Conservation (phyloP, 352 stramenopile species). For the Paralagenidium karlingii region DNA sequence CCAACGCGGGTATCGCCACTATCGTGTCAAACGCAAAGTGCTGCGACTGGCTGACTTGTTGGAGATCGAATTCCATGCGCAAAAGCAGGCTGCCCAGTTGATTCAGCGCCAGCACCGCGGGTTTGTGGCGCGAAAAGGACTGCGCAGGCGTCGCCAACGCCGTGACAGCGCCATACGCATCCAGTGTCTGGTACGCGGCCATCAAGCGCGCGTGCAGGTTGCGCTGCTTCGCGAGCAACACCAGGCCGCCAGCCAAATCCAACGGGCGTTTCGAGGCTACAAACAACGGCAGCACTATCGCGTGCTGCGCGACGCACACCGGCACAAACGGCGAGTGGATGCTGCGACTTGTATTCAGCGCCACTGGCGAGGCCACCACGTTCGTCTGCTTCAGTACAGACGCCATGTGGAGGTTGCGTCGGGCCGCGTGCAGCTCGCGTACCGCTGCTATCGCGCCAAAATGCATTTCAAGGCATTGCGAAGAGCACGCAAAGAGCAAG, state of each 20-base stretch:
- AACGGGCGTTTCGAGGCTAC: too few relatives aligned
- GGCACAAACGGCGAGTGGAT: constrained; percentile 3
- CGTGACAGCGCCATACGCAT: constrained; percentile 18
- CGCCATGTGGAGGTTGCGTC: too few relatives aligned
- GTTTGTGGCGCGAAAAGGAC: constrained; percentile 10
- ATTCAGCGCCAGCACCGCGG: constrained; percentile 23
- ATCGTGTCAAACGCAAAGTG: constrained; percentile 16
- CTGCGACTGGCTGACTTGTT: constrained; percentile 10
- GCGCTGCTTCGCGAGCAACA: neutral
- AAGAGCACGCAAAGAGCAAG: too few relatives aligned
- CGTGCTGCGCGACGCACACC: constrained; percentile 1
- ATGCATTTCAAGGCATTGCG: too few relatives aligned
- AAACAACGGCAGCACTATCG: too few relatives aligned
- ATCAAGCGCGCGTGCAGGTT: constrained; percentile 4
- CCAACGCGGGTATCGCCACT: constrained; percentile 23
- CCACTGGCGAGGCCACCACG: constrained; percentile 5
- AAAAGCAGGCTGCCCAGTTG: constrained; percentile 2
- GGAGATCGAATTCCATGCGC: too few relatives aligned
- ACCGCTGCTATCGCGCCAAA: too few relatives aligned
- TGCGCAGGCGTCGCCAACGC: constrained; percentile 4
- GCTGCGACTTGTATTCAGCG: constrained; percentile 28
- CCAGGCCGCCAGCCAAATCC: too few relatives aligned
- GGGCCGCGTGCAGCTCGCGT: too few relatives aligned
- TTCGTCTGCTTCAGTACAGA: too few relatives aligned
- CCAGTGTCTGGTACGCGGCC: constrained; percentile 21